A percentile compares a stretch with the other conserved stretches of the same genome.
These are phyloP conservation scores for Fragosphaeria purpurea DNA, from an alignment of 2,329 filamentous ascomycete genomes.

Conservation along the genomic window DNA sequence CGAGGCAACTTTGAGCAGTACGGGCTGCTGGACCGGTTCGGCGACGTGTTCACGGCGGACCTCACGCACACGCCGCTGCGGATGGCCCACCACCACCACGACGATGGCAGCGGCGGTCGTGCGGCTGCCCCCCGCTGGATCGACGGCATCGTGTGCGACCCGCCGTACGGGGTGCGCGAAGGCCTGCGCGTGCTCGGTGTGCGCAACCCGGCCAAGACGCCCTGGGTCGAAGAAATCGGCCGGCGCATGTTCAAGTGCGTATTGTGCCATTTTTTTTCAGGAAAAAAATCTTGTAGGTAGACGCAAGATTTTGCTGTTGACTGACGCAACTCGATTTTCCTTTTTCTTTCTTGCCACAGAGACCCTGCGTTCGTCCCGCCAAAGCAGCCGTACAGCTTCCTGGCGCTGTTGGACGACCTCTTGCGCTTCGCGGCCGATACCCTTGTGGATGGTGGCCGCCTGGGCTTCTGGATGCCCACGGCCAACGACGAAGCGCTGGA, in stretches of 20 bases:
- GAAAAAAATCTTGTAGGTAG: too few relatives aligned
- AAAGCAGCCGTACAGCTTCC: constrained; percentile 85
- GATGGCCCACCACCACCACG: constrained; percentile 18
- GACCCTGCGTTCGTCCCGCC: constrained; percentile 65
- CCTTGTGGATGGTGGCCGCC: constrained; percentile 65
- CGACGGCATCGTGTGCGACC: constrained; percentile 90
- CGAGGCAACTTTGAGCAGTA: constrained; percentile 79
- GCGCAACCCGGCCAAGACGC: constrained; percentile 52
- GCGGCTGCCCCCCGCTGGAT: constrained; percentile 40
- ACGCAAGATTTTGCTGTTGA: too few relatives aligned
- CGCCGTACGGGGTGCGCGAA: constrained; percentile 90
- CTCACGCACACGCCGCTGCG: constrained; percentile 76
- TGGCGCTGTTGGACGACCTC: constrained; percentile 83
- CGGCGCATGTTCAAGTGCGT: constrained; percentile 57
- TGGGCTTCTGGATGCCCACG: constrained; percentile 97
- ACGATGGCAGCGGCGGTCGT: constrained; percentile 12
- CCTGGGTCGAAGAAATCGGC: constrained; percentile 57
- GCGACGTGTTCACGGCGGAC: constrained; percentile 77
- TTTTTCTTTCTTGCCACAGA: not conserved
- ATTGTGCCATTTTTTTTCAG: too few relatives aligned
- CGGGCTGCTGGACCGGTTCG: constrained; percentile 50
- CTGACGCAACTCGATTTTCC: too few relatives aligned
- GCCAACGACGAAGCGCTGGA: constrained; percentile 70
- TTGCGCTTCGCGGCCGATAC: constrained; percentile 68
- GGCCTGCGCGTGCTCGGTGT: constrained; percentile 79